A percentile compares a stretch with the other conserved stretches of the same genome.
phyloP scores from a whole-genome alignment of 1,284 basidiomycete genomes.

The Malassezia restricta region DNA sequence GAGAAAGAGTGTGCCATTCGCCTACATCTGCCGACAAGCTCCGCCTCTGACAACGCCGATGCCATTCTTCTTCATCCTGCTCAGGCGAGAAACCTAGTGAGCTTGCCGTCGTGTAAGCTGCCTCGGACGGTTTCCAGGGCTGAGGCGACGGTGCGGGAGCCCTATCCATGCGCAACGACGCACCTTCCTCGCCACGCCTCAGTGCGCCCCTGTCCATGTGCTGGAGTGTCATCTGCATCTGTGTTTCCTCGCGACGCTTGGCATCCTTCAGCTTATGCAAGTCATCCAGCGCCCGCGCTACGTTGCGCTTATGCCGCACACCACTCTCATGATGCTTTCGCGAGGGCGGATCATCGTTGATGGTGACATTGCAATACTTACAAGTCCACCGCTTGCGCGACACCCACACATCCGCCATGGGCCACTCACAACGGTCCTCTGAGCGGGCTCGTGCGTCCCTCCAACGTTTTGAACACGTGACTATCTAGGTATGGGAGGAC shows the following conservation, averaged over 20 bases:
- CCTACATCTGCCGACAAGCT: constrained; percentile 63
- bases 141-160: neutral
- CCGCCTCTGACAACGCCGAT: constrained; percentile 52
- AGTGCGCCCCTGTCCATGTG: constrained; percentile 54
- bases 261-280: constrained; percentile 87
- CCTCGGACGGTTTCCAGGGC: constrained; percentile 49
- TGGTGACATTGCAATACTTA: constrained; percentile 44
- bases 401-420: constrained; percentile 41
- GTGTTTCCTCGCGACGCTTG: constrained; percentile 73
- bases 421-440: too few relatives aligned
- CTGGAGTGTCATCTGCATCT: constrained; percentile 59
- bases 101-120: constrained; percentile 72
- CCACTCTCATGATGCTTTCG: constrained; percentile 85
- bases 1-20: constrained; percentile 65
- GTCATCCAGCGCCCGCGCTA: constrained; percentile 76
- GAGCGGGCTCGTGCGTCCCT: too few relatives aligned
- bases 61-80: neutral
- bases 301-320: constrained; percentile 81
- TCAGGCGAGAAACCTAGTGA: constrained; percentile 57
- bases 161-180: too few relatives aligned
- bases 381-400: constrained; percentile 42
- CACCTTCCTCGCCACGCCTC: too few relatives aligned
- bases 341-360: constrained; percentile 51
- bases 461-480: too few relatives aligned
- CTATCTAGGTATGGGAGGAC: too few relatives aligned